phyloP scores from a whole-genome alignment of 805 yeast species.

The Yarrowia sp. region DNA sequence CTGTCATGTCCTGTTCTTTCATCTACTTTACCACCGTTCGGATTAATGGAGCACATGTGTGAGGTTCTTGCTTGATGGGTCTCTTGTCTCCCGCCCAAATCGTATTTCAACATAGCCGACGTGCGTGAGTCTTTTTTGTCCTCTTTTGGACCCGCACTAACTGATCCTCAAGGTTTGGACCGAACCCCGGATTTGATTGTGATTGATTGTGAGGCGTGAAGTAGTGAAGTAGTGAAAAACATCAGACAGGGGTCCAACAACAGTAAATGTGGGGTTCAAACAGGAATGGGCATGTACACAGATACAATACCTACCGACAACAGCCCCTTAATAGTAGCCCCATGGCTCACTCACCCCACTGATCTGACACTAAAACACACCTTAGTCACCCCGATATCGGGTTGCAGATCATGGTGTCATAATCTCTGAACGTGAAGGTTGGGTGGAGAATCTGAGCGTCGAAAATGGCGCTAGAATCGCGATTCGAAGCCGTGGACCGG shows the following conservation, averaged over 20 bases:
- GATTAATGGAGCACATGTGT: background rate
- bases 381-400: slow-evolving; percentile 11
- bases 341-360: too few species aligned
- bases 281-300: too few species aligned
- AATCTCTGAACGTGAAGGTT: slow-evolving; percentile 34
- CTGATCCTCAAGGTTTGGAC: background rate
- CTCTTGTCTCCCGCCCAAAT: too few species aligned
- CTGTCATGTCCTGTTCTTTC: background rate
- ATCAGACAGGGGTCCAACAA: too few species aligned
- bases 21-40: slow-evolving; percentile 1
- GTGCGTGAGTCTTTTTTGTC: background rate
- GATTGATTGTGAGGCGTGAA: too few species aligned
- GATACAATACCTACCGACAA: background rate
- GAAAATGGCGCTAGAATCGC: too few species aligned
- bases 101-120: too few species aligned
- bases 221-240: too few species aligned
- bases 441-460: background rate
- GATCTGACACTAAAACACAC: too few species aligned
- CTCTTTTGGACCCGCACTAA: background rate
- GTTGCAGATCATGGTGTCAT: slow-evolving; percentile 36
- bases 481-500: too few species aligned
- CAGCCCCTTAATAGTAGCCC: background rate
- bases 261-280: too few species aligned
- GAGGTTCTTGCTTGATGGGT: too few species aligned
- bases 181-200: slow-evolving; percentile 18